Conservation (phyloP, 106 monocot species). For the Amphibolis antarctica region DNA sequence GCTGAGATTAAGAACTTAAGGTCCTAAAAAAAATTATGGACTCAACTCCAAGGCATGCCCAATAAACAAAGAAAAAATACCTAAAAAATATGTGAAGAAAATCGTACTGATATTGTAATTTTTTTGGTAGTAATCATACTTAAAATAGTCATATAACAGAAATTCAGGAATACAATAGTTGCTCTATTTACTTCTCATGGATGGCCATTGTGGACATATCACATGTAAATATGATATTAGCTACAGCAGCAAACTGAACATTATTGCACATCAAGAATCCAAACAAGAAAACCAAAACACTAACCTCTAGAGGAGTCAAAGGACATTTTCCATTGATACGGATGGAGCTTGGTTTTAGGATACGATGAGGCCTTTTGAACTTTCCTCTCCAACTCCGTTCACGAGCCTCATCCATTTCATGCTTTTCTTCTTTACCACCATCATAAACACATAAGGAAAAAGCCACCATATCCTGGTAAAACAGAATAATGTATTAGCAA, state of each 20-base stretch:
- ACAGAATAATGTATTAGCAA: slow-evolving; percentile 1
- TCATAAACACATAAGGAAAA: slow-evolving; percentile 94
- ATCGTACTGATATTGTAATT: too few relatives aligned
- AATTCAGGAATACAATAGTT: too few relatives aligned
- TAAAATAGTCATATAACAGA: too few relatives aligned
- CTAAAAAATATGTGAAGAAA: too few relatives aligned
- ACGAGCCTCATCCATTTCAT: slow-evolving; percentile 86
- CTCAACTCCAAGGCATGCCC: too few relatives aligned
- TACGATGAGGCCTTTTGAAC: slow-evolving; percentile 57
- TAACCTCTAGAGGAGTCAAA: slow-evolving; percentile 85
- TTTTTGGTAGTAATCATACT: too few relatives aligned
- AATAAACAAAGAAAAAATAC: too few relatives aligned
- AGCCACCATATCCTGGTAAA: slow-evolving; percentile 88
- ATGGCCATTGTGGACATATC: too few relatives aligned
- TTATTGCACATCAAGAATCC: neutral
- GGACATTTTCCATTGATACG: slow-evolving; percentile 88
- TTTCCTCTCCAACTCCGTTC: slow-evolving; percentile 96
- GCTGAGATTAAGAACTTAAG: too few relatives aligned
- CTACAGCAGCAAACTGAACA: neutral
- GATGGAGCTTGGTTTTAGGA: slow-evolving; percentile 51
- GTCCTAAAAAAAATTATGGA: too few relatives aligned
- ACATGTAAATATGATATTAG: neutral
- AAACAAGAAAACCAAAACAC: neutral
- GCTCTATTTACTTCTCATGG: too few relatives aligned
- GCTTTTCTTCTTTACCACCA: slow-evolving; percentile 67